Evolutionary conservation across 106 monocot genomes (phyloP).

Genomic region (Dendrobium nobile): DNA sequence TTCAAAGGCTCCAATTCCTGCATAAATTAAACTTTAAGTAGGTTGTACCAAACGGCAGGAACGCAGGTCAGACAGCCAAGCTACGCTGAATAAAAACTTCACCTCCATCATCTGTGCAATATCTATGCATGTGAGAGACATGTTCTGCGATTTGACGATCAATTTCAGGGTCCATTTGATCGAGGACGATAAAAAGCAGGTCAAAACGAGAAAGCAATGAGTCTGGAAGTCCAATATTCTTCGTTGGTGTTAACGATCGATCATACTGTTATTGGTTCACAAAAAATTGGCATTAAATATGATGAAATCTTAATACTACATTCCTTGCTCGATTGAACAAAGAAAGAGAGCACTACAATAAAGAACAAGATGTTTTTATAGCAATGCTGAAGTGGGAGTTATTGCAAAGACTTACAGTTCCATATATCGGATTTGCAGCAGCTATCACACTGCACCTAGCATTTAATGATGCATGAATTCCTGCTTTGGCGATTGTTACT

Average conservation of each 20-base stretch:
- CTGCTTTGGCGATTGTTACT: conserved; percentile 98
- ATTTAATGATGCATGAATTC: conserved; percentile 98
- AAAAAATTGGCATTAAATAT: conserved; percentile 10
- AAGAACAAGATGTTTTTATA: not conserved
- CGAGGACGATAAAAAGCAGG: conserved; percentile 94
- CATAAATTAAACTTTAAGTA: not conserved
- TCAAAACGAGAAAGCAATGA: conserved; percentile 98
- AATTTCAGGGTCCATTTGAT: conserved; percentile 99
- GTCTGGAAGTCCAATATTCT: conserved; percentile 99
- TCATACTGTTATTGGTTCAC: conserved; percentile 62
- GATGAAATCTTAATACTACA: not conserved
- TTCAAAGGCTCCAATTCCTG: conserved; percentile 42
- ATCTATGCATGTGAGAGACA: conserved; percentile 94
- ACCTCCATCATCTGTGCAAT: conserved; percentile 78
- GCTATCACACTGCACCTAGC: conserved; percentile 99
- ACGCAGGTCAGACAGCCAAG: not conserved
- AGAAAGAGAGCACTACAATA: not conserved
- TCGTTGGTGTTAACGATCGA: conserved; percentile 91
- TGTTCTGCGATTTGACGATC: conserved; percentile 90
- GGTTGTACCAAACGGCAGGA: conserved; percentile 5
- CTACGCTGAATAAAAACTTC: not conserved
- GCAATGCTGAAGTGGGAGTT: not conserved
- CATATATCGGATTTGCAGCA: conserved; percentile 99
- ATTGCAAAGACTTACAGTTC: conserved; percentile 59
- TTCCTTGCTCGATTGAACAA: not conserved